Conservation (phyloP, 1,284 basidiomycete genomes). For the Ustilago hordei region DNA sequence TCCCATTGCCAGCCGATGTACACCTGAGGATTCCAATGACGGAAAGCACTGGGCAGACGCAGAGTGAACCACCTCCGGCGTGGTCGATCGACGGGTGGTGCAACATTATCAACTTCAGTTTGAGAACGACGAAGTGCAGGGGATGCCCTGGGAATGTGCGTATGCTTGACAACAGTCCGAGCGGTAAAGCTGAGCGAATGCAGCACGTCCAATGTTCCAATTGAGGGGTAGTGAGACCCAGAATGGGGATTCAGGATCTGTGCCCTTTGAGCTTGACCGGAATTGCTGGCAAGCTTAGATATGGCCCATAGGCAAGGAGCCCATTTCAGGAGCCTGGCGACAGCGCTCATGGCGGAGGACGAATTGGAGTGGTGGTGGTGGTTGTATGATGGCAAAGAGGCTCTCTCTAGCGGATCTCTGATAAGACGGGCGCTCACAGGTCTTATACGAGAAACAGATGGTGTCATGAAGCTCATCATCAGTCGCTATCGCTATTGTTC, state of each 20-base stretch:
- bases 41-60: background rate
- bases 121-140: background rate
- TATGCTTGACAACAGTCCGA: constrained; percentile 16
- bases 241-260: constrained; percentile 23
- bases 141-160: background rate
- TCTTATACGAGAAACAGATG: background rate
- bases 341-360: constrained; percentile 24
- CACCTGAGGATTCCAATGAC: background rate
- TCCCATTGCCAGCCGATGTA: constrained; percentile 29
- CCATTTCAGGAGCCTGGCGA: constrained; percentile 28
- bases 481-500: constrained; percentile 3
- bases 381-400: background rate
- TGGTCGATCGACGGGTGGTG: too few relatives aligned
- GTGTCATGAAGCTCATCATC: constrained; percentile 21
- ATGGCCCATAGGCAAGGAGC: constrained; percentile 35
- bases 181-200: constrained; percentile 29
- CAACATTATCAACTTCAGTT: too few relatives aligned
- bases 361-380: background rate
- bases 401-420: background rate
- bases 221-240: background rate
- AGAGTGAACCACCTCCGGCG: background rate
- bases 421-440: background rate
- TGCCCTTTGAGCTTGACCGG: constrained; percentile 7
- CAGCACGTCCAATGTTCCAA: constrained; percentile 13
- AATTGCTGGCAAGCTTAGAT: constrained; percentile 15